A percentile compares a stretch with the other conserved stretches of the same genome.
These are phyloP conservation scores for Tetrahymena malaccensis DNA, from an alignment of 73 alveolate species.

Conservation along the genomic window DNA sequence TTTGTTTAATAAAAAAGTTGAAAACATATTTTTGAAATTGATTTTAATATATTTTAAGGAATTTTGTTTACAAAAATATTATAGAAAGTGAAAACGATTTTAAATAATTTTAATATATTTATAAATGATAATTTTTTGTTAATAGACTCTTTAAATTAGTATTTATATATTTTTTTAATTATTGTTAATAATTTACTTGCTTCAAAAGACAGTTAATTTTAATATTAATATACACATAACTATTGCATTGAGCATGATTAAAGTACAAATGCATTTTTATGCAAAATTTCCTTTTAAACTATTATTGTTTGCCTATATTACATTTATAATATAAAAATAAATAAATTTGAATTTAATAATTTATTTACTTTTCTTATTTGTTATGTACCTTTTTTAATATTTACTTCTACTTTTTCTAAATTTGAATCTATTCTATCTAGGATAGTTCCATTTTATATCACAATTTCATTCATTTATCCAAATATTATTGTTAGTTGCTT, in stretches of 20 bases:
- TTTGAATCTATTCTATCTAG: constrained; percentile 90
- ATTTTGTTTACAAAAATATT: no score
- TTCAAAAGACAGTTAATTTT: background rate
- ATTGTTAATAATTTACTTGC: background rate
- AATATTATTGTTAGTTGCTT: constrained; percentile 80
- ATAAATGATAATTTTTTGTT: background rate
- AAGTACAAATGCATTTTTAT: background rate
- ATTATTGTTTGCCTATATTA: background rate
- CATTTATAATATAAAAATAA: no score
- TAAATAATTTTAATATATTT: no score
- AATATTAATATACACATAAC: background rate
- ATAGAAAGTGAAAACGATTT: no score
- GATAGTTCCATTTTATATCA: constrained; percentile 88
- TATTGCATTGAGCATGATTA: background rate
- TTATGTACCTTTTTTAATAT: constrained; percentile 56
- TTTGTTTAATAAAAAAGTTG: no score
- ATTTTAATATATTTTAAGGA: no score
- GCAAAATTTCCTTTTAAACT: background rate
- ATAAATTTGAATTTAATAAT: background rate
- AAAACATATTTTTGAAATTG: no score
- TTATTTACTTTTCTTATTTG: constrained; percentile 48
- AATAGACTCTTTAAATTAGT: background rate
- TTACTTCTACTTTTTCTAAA: constrained; percentile 62
- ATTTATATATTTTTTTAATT: background rate
- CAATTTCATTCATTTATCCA: constrained; percentile 75